Conservation (phyloP, 2,329 filamentous ascomycete species). For the Exophiala calicioides region DNA sequence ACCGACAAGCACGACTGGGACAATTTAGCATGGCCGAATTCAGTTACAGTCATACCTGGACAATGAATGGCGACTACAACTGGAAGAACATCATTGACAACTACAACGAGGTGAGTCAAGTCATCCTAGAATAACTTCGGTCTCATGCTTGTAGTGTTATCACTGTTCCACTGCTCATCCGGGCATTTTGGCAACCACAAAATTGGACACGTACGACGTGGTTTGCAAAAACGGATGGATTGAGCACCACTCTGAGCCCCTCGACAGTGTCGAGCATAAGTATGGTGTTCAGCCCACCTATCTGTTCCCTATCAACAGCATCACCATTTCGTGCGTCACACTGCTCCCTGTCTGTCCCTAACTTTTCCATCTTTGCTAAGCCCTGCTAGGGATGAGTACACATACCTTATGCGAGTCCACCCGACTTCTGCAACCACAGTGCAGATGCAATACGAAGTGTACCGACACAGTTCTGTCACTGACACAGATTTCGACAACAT, state of each 20-base stretch:
- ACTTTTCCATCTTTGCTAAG: background rate
- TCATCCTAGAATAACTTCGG: too few species aligned
- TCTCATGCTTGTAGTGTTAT: too few species aligned
- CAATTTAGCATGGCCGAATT: conserved; percentile 56
- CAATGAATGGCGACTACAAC: conserved; percentile 59
- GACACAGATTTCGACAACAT: conserved; percentile 61
- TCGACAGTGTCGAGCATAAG: conserved; percentile 32
- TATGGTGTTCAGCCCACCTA: conserved; percentile 33
- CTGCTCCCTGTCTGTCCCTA: background rate
- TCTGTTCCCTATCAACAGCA: conserved; percentile 39
- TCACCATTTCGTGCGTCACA: conserved; percentile 38
- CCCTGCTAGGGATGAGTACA: conserved; percentile 45
- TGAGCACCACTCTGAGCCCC: conserved; percentile 50
- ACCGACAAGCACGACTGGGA: conserved; percentile 48
- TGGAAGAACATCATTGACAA: conserved; percentile 65
- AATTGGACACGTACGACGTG: conserved; percentile 56
- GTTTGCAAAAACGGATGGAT: conserved; percentile 56
- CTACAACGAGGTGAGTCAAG: too few species aligned
- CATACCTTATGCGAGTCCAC: conserved; percentile 65
- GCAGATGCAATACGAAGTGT: conserved; percentile 64
- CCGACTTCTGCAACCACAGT: conserved; percentile 54
- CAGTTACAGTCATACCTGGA: conserved; percentile 58
- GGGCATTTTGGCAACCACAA: conserved; percentile 55
- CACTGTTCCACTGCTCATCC: conserved; percentile 62
- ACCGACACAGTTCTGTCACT: conserved; percentile 59